Evolutionary conservation across 2,329 filamentous ascomycete species (phyloP), one percentile per base, ranked within the genome.

Genomic region (Claviceps sorghi): DNA sequence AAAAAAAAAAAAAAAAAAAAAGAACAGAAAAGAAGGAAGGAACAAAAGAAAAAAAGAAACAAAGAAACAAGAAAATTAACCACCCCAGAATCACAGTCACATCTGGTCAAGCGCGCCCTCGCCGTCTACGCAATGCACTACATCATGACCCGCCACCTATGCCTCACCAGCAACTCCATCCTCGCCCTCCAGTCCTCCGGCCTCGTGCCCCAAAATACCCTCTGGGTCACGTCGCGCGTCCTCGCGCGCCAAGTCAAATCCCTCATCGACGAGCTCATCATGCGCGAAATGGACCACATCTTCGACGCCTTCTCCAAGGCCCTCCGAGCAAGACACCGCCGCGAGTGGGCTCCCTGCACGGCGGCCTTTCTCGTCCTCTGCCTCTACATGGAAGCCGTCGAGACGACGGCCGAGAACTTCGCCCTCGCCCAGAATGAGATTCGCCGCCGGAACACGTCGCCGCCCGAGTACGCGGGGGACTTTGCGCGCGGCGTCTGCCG

Each of bases 61-160:
- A 46, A 32, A 32, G n/a, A 7, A 34, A 21, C 26, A 46, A 32
- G 19, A 19, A 7, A 34, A 21, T n/a, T 22, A 17, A 48, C 43
- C 38, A 32, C 22, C 15, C 13, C 8, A 21, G 17, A 8, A 4
- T 22, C 19, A 36, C 21, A 76, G 64, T 72, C 72, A 1, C 54
- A 67, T 10, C 75, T 80, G 59, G 77, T 78, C 45, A 73, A 72
- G 60, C 69, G 70, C 41, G 76, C 77, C 1, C 67, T 80, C 21
- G 69, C 70, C 40, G 74, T 80, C 49, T 78, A 79, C 62, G 72
- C 72, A 44, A 76, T 76, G 69, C 75, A 80, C 59, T 80, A 78
- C 60, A 67, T 79, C 55, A 72, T 80, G 65, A 73, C 74, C 6
- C 71, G 73, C 4, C 77, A 80, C 57, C 67, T 80, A 22, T 75